Conservation (phyloP, 192 early-diverging fungal species). For the Backusella psychrophila region DNA sequence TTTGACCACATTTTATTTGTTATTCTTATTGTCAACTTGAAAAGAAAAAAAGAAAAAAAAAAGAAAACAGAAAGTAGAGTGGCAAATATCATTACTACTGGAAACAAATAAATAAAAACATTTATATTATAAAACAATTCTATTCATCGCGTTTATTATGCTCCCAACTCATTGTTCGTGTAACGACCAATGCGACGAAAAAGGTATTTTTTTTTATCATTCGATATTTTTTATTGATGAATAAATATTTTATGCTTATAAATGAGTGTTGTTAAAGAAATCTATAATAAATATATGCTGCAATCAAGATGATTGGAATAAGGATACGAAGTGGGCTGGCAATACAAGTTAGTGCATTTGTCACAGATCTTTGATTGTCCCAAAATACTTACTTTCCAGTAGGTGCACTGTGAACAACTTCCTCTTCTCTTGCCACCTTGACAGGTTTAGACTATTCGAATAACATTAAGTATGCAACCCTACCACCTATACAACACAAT, state of each 20-base stretch:
- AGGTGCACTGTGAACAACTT: not conserved
- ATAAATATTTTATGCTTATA: not conserved
- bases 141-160: too few species aligned
- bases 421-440: slow-evolving; percentile 9
- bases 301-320: slow-evolving; percentile 9
- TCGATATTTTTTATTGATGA: not conserved
- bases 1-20: too few species aligned
- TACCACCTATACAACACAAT: not conserved
- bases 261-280: not conserved
- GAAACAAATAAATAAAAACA: too few species aligned
- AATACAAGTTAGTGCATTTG: not conserved
- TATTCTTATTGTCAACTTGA: too few species aligned
- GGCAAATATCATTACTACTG: too few species aligned
- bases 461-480: not conserved
- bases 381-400: slow-evolving; percentile 34
- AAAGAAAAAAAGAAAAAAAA: too few species aligned
- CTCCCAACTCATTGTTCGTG: too few species aligned
- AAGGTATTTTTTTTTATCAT: not conserved
- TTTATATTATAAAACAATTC: too few species aligned
- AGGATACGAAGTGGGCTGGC: slow-evolving; percentile 22
- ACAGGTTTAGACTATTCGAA: slow-evolving; percentile 26
- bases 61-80: too few species aligned
- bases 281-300: slow-evolving; percentile 15
- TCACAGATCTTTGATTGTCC: not conserved
- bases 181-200: too few species aligned